These are phyloP conservation scores for Ganoderma sinense DNA, from an alignment of 1,284 basidiomycete species.

Conservation along the genomic window DNA sequence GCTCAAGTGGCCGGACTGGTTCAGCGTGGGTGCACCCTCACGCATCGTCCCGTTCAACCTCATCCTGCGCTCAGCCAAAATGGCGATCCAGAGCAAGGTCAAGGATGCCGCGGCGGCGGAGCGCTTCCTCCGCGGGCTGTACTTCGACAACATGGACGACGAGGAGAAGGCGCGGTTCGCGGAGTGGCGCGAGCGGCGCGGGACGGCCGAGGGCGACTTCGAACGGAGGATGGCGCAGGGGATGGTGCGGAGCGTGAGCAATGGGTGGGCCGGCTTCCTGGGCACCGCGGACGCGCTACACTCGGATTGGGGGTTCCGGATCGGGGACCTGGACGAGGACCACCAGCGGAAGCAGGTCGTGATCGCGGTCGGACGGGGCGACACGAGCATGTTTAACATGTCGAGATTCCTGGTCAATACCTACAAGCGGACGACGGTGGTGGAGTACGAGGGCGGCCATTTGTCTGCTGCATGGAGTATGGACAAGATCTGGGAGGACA, in stretches of 20 bases:
- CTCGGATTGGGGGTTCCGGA: conserved; percentile 61
- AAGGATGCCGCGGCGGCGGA: conserved; percentile 50
- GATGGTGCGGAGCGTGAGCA: conserved; percentile 53
- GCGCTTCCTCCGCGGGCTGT: conserved; percentile 47
- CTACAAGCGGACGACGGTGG: conserved; percentile 49
- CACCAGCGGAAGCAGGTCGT: conserved; percentile 53
- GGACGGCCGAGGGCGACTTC: conserved; percentile 49
- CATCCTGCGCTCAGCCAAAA: conserved; percentile 41
- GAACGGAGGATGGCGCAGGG: conserved; percentile 51
- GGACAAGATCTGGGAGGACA: conserved; percentile 53
- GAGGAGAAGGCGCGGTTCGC: conserved; percentile 49
- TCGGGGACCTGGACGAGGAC: conserved; percentile 50
- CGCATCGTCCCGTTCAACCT: conserved; percentile 50
- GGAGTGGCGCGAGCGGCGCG: conserved; percentile 50
- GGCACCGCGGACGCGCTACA: conserved; percentile 53
- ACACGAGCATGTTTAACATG: conserved; percentile 50
- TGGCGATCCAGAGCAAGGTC: conserved; percentile 46
- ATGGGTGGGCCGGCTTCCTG: conserved; percentile 61
- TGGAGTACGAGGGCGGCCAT: conserved; percentile 55
- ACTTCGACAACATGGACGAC: conserved; percentile 52
- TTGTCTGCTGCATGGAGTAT: conserved; percentile 50
- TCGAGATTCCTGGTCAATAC: conserved; percentile 52
- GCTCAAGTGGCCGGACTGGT: conserved; percentile 54
- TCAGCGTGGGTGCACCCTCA: conserved; percentile 53
- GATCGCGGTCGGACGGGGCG: conserved; percentile 49